Evolutionary conservation across 2,329 filamentous ascomycete genomes (phyloP).

Genomic region (Calonectria henricotiae): DNA sequence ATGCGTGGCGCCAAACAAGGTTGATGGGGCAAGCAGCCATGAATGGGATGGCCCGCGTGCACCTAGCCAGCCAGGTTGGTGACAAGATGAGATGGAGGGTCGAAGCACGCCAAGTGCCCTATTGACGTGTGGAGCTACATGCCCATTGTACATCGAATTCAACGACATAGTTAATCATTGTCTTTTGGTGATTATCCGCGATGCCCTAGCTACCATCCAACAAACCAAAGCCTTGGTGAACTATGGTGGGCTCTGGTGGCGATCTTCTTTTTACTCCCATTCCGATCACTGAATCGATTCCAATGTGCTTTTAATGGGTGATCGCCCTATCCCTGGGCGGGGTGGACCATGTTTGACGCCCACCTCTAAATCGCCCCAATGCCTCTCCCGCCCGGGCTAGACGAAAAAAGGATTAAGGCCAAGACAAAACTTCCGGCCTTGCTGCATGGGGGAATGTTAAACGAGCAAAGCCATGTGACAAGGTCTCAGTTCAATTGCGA

Average conservation of each 20-base stretch:
- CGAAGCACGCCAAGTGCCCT: slow-evolving; percentile 17
- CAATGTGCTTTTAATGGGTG: slow-evolving; percentile 14
- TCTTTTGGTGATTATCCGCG: slow-evolving; percentile 8
- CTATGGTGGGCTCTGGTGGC: neutral
- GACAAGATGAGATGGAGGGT: neutral
- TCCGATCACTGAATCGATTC: slow-evolving; percentile 30
- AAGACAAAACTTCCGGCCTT: slow-evolving; percentile 43
- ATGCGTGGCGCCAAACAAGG: slow-evolving; percentile 39
- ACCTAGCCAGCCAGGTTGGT: slow-evolving; percentile 9
- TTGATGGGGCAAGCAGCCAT: slow-evolving; percentile 36
- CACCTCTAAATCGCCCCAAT: slow-evolving; percentile 37
- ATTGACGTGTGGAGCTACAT: slow-evolving; percentile 17
- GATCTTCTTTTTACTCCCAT: slow-evolving; percentile 22
- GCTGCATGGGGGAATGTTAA: slow-evolving; percentile 51
- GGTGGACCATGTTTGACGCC: slow-evolving; percentile 16
- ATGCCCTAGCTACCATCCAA: slow-evolving; percentile 7
- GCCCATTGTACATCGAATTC: slow-evolving; percentile 18
- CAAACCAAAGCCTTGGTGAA: neutral
- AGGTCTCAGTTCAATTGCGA: slow-evolving; percentile 38
- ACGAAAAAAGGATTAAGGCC: slow-evolving; percentile 45
- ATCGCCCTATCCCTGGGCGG: slow-evolving; percentile 21
- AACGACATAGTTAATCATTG: slow-evolving; percentile 12
- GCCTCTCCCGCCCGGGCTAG: slow-evolving; percentile 47
- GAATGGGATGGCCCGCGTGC: slow-evolving; percentile 37
- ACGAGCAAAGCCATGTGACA: slow-evolving; percentile 51